Evolutionary conservation across 139 green algal species (phyloP).

Genomic region (Yamagishiella unicocca): DNA sequence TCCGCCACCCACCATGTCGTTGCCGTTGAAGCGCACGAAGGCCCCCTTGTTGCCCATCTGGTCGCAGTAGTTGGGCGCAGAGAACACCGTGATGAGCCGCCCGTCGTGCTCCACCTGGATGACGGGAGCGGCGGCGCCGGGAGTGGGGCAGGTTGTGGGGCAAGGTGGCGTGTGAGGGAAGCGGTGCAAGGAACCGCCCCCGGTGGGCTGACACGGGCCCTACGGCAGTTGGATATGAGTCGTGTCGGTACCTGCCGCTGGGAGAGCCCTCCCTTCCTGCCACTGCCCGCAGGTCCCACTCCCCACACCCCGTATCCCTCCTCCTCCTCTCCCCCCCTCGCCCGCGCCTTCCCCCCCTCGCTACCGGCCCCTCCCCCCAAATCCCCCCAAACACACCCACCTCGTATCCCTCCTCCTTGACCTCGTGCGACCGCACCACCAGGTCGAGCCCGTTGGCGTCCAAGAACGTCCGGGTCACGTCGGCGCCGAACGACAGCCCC

Average conservation of each 20-base stretch:
- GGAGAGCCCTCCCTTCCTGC: no score
- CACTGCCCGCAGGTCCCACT: no score
- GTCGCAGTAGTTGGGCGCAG: slow-evolving; percentile 90
- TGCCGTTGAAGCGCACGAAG: slow-evolving; percentile 93
- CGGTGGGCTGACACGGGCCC: no score
- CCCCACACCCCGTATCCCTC: neutral
- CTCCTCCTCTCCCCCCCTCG: neutral
- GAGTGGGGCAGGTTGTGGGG: neutral
- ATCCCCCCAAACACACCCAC: no score
- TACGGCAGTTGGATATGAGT: no score
- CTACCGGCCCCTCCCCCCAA: no score
- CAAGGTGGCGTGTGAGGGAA: neutral
- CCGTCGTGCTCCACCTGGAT: slow-evolving; percentile 88
- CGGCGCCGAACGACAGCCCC: slow-evolving; percentile 81
- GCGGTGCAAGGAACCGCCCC: neutral
- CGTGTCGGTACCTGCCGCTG: no score
- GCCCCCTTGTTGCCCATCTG: slow-evolving; percentile 93
- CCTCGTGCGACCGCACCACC: slow-evolving; percentile 90
- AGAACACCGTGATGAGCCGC: slow-evolving; percentile 95
- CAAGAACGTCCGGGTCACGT: slow-evolving; percentile 78
- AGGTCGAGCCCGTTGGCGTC: slow-evolving; percentile 91
- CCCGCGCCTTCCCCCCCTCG: no score
- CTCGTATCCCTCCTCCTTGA: slow-evolving; percentile 97
- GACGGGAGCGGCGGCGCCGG: neutral
- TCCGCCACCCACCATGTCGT: slow-evolving; percentile 82